Base-by-base conservation (phyloP, 495 filamentous ascomycete species). In the Penicillium angulare region DNA sequence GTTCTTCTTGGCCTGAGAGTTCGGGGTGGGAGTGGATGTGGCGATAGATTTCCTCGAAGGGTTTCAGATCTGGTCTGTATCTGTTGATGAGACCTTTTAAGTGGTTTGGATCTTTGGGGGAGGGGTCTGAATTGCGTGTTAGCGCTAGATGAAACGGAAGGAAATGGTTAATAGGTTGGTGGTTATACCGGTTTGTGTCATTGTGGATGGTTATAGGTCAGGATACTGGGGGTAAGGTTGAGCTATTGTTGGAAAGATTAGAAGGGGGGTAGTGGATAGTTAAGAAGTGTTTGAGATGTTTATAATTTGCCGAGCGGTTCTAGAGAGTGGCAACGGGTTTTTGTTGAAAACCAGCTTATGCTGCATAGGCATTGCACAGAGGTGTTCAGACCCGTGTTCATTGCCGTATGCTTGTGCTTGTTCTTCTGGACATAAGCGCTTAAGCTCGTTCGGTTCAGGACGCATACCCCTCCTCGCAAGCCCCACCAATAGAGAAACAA, bases 11-110 rank as follows among this genome's bases (percentile, higher is more conserved):
- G n/a, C 63, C 59, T 0, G 78, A 79, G 33, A 84, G 64, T 43
- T 81, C 80, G n/a, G 81, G 79, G 34, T 73, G 38, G 21, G 49
- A 44, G 53, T 82, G 79, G 13, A 82, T 52, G 13, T 75, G 42
- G 31, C 72, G 71, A 58, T 80, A 80, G 34, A 77, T 40, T 10
- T 52, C 56, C 55, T 79, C 76, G 53, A 71, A 80, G 0, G 43
- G 57, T 3, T 43, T 43, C 5, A 79, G 56, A 38, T 71, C 60
- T 5, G 70, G 70, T 3, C 65, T 58, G 52, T 60, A 50, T 16
- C 46, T 41, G 7, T 64, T 31, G 3, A 51, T 16, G 0, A 56
- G 8, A 5, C 24, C 6, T 5, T 38, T 16, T 18, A 54, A 24
- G 23, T 17, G 29, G 36, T 10, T 15, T 5, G 31, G 4, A 21